Evolutionary conservation across 192 early-diverging fungal genomes (phyloP).

Genomic region (Lobosporangium transversale): DNA sequence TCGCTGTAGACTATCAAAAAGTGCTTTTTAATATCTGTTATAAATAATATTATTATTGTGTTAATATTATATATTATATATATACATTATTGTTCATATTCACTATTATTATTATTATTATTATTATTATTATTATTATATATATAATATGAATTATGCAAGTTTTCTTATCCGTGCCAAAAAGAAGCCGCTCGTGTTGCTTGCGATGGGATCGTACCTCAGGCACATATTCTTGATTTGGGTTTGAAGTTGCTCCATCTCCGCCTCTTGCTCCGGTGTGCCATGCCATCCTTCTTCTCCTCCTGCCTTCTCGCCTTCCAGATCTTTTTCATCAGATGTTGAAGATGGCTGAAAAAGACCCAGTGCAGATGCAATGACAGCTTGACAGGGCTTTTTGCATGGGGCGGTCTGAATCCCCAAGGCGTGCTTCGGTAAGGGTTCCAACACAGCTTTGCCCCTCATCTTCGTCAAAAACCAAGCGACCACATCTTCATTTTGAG

Average conservation of each 20-base stretch:
- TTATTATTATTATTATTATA: no score
- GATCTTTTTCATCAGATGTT: no score
- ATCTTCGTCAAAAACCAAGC: slow-evolving; percentile 74
- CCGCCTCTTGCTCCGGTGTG: slow-evolving; percentile 15
- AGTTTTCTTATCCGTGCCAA: slow-evolving; percentile 80
- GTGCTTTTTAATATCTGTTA: no score
- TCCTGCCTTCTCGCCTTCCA: no score
- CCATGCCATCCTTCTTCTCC: slow-evolving; percentile 11
- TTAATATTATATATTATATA: no score
- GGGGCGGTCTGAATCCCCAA: slow-evolving; percentile 25
- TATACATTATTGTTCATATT: no score
- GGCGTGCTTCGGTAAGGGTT: slow-evolving; percentile 61
- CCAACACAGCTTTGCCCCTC: slow-evolving; percentile 59
- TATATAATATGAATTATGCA: no score
- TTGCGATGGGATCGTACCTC: slow-evolving; percentile 73
- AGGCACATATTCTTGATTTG: slow-evolving; percentile 55
- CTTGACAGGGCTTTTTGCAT: slow-evolving; percentile 29
- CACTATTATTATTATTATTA: no score
- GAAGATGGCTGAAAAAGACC: slow-evolving; percentile 19
- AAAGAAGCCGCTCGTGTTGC: slow-evolving; percentile 82
- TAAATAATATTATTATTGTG: no score
- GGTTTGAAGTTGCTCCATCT: slow-evolving; percentile 33
- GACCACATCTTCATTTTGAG: slow-evolving; percentile 91
- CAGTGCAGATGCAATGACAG: slow-evolving; percentile 17
- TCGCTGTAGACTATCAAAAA: no score